phyloP scores from a whole-genome alignment of 2,329 filamentous ascomycete genomes.

The Neoarthrinium moseri region DNA sequence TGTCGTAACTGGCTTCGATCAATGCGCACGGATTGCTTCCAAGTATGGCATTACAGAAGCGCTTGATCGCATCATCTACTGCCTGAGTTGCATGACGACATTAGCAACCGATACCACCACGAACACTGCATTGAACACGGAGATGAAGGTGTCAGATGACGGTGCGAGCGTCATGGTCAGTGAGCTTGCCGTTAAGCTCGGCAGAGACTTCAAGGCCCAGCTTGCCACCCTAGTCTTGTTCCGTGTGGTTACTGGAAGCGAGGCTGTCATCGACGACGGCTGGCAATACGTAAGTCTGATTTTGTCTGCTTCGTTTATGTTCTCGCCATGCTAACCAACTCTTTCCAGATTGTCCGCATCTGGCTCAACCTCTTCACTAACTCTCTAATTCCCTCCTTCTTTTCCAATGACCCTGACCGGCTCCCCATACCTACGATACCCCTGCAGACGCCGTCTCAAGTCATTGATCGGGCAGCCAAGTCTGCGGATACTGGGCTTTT shows the following conservation, averaged over 20 bases:
- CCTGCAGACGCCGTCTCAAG: slow-evolving; percentile 84
- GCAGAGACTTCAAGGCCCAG: slow-evolving; percentile 89
- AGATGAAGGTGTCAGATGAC: slow-evolving; percentile 87
- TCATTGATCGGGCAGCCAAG: slow-evolving; percentile 84
- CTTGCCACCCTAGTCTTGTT: slow-evolving; percentile 94
- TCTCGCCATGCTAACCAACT: slow-evolving; percentile 34
- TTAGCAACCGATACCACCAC: slow-evolving; percentile 73
- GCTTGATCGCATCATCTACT: slow-evolving; percentile 89
- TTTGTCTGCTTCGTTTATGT: slow-evolving; percentile 28
- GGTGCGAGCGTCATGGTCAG: slow-evolving; percentile 87
- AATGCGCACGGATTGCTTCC: slow-evolving; percentile 89
- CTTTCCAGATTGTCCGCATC: slow-evolving; percentile 73
- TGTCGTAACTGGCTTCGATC: slow-evolving; percentile 91
- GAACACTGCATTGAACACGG: slow-evolving; percentile 88
- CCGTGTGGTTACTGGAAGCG: slow-evolving; percentile 83
- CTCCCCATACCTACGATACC: slow-evolving; percentile 80
- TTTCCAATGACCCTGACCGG: slow-evolving; percentile 59
- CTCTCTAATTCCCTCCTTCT: slow-evolving; percentile 83
- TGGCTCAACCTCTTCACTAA: slow-evolving; percentile 97
- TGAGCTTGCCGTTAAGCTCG: slow-evolving; percentile 93
- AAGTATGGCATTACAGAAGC: slow-evolving; percentile 81
- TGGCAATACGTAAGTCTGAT: slow-evolving; percentile 70
- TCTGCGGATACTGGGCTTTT: slow-evolving; percentile 81
- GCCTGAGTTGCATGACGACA: slow-evolving; percentile 86
- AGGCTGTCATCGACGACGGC: slow-evolving; percentile 70